These are phyloP conservation scores for Phlebiopsis gigantea DNA, from an alignment of 768 basidiomycete species.

Conservation along the genomic window DNA sequence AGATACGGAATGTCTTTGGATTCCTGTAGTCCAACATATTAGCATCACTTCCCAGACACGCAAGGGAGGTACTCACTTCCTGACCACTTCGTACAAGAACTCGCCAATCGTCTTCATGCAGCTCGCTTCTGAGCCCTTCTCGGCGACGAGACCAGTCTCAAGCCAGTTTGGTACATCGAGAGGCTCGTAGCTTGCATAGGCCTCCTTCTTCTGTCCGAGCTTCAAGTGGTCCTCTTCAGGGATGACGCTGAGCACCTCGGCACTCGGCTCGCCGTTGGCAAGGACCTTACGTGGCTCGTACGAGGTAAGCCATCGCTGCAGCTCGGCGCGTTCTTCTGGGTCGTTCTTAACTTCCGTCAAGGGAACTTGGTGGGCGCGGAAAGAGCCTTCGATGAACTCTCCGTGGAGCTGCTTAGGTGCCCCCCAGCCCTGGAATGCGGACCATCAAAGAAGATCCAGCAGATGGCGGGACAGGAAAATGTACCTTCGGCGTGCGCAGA, in stretches of 20 bases:
- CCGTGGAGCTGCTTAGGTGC: conserved; percentile 64
- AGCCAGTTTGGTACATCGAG: conserved; percentile 67
- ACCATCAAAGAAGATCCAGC: neutral
- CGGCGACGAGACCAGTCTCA: conserved; percentile 33
- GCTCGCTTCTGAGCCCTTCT: conserved; percentile 57
- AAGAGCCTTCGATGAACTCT: conserved; percentile 77
- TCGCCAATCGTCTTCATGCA: conserved; percentile 71
- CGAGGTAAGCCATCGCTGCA: conserved; percentile 70
- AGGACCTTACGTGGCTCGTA: conserved; percentile 72
- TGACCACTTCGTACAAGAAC: conserved; percentile 52
- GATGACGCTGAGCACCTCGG: conserved; percentile 53
- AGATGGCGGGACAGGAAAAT: neutral
- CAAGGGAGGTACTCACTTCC: conserved; percentile 35
- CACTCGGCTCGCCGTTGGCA: conserved; percentile 46
- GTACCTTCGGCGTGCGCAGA: conserved; percentile 79
- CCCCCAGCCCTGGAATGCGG: conserved; percentile 42
- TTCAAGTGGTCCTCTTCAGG: conserved; percentile 49
- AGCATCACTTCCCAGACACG: neutral
- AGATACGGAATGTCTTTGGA: conserved; percentile 76
- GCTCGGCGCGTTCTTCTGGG: conserved; percentile 51
- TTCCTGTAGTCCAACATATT: conserved; percentile 40
- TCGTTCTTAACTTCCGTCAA: conserved; percentile 67
- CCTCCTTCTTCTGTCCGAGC: conserved; percentile 67
- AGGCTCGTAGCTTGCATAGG: conserved; percentile 55
- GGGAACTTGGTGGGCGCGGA: conserved; percentile 86